phyloP scores from a whole-genome alignment of 1,284 basidiomycete species.

The Butyriboletus regius region DNA sequence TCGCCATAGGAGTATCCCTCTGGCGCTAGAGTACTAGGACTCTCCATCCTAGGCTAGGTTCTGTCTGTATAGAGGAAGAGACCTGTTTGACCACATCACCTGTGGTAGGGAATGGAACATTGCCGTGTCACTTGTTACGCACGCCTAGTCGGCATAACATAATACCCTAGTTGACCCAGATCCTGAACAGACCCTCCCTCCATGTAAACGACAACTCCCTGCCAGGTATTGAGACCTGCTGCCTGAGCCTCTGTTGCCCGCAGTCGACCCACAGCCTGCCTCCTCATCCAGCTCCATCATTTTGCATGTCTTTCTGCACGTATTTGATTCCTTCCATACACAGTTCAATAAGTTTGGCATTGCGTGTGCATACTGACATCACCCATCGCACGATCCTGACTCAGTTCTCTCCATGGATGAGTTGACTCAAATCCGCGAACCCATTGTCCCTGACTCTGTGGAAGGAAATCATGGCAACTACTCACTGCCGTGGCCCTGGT shows the following conservation, averaged over 20 bases:
- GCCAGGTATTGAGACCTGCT: constrained; percentile 1
- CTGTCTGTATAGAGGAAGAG: too few relatives aligned
- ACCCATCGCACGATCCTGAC: not conserved
- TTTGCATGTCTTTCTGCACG: not conserved
- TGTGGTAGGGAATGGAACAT: too few relatives aligned
- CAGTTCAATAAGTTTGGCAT: constrained; percentile 8
- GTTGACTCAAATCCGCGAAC: not conserved
- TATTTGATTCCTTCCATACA: not conserved
- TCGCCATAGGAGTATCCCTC: too few relatives aligned
- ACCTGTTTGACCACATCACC: too few relatives aligned
- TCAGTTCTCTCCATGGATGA: not conserved
- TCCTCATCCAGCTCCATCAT: not conserved
- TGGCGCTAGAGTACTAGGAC: too few relatives aligned
- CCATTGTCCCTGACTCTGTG: too few relatives aligned
- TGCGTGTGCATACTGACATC: not conserved
- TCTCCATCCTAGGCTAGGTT: too few relatives aligned
- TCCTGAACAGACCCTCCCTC: not conserved
- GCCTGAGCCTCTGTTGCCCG: not conserved
- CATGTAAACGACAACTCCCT: not conserved
- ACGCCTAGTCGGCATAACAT: too few relatives aligned
- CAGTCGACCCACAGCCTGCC: not conserved
- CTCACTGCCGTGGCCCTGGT: not conserved
- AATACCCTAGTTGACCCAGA: too few relatives aligned
- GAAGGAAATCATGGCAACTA: too few relatives aligned
- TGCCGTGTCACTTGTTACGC: too few relatives aligned